Conservation (phyloP, 768 basidiomycete species). For the Podaxis sp. region DNA sequence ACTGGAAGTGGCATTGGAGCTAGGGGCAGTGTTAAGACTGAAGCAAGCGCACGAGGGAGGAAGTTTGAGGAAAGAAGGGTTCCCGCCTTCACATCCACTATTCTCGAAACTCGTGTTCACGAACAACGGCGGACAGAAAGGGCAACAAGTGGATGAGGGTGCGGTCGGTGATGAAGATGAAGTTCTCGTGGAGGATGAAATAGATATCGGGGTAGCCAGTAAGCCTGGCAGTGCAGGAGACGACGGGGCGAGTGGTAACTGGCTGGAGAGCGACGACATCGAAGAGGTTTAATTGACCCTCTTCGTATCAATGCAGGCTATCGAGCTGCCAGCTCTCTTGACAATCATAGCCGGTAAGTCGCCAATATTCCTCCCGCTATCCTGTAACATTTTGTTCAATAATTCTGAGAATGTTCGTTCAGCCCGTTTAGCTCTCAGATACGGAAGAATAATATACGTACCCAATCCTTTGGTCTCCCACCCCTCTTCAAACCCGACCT, state of each 20-base stretch:
- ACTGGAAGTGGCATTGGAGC: constrained; percentile 49
- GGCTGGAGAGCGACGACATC: constrained; percentile 61
- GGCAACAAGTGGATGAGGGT: constrained; percentile 35
- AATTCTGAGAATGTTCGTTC: not conserved
- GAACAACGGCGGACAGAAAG: constrained; percentile 29
- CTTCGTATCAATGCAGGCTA: not conserved
- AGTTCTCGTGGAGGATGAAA: constrained; percentile 20
- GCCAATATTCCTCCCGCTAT: not conserved
- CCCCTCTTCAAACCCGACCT: not conserved
- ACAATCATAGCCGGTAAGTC: not conserved
- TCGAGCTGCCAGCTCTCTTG: not conserved
- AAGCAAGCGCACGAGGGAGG: constrained; percentile 25
- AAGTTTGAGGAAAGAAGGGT: not conserved
- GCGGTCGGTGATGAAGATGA: constrained; percentile 19
- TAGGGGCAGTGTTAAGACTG: constrained; percentile 56
- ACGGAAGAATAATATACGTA: not conserved
- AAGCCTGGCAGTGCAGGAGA: constrained; percentile 7
- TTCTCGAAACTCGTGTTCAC: constrained; percentile 56
- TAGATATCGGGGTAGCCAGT: not conserved
- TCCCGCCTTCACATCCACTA: constrained; percentile 36
- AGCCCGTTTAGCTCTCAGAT: not conserved
- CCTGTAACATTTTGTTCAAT: not conserved
- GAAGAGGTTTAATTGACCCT: constrained; percentile 38
- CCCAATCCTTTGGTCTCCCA: not conserved
- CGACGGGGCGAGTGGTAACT: constrained; percentile 40